A percentile compares a stretch with the other conserved stretches of the same genome.
Evolutionary conservation across 352 stramenopile genomes (phyloP).

Genomic region (Globisporangium cystogenes): DNA sequence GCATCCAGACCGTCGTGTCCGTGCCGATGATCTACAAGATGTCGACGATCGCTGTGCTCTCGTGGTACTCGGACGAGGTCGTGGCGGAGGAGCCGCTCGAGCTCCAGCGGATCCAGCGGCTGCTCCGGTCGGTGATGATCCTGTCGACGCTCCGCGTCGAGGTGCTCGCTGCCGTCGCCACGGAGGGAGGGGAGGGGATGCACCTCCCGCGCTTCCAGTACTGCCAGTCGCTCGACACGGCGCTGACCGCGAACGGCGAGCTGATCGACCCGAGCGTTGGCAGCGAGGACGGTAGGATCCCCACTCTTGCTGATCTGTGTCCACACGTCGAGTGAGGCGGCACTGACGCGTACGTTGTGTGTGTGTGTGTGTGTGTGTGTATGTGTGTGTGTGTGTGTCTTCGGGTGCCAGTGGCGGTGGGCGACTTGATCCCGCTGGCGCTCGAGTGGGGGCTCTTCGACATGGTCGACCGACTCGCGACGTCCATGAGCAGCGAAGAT

Average conservation of each 20-base stretch:
- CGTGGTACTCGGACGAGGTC: constrained; percentile 62
- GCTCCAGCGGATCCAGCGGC: constrained; percentile 62
- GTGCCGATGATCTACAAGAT: constrained; percentile 83
- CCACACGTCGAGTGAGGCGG: too few species aligned
- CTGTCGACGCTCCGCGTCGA: constrained; percentile 56
- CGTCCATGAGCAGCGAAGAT: constrained; percentile 82
- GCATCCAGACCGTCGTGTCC: constrained; percentile 60
- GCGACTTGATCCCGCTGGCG: constrained; percentile 53
- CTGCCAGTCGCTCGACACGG: constrained; percentile 68
- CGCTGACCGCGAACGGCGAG: constrained; percentile 68
- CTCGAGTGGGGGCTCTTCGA: constrained; percentile 74
- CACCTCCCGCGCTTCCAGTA: constrained; percentile 73
- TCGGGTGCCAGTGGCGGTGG: constrained; percentile 33
- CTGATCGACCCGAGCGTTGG: constrained; percentile 30
- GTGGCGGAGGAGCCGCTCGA: constrained; percentile 52
- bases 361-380: too few species aligned
- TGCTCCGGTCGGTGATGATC: constrained; percentile 63
- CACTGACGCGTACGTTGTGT: too few species aligned
- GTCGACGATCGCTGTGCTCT: constrained; percentile 72
- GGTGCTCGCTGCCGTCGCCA: constrained; percentile 24
- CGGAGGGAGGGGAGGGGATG: constrained; percentile 9
- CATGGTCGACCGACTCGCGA: constrained; percentile 53
- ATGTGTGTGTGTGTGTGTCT: constrained; percentile 5
- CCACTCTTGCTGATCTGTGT: too few species aligned
- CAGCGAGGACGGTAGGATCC: constrained; percentile 42